Conservation (phyloP, 2,329 filamentous ascomycete species). For the Sphaceloma murrayae region DNA sequence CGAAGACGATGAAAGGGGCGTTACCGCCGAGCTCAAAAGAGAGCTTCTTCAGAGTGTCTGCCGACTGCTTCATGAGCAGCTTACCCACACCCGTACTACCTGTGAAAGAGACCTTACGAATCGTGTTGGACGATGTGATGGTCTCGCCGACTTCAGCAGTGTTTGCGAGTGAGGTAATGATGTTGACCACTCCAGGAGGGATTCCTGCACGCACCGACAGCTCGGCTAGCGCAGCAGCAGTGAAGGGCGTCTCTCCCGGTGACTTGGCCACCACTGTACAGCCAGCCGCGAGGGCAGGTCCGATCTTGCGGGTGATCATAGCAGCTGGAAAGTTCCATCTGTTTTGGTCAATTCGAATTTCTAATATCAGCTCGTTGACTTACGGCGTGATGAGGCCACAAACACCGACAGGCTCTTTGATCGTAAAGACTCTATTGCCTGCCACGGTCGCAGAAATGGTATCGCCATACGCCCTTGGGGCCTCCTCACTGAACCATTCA, state of each 20-base stretch:
- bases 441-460: conserved; percentile 61
- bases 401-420: conserved; percentile 78
- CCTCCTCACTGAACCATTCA: conserved; percentile 76
- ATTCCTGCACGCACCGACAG: conserved; percentile 79
- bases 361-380: conserved; percentile 17
- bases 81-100: conserved; percentile 59
- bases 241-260: conserved; percentile 86
- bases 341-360: neutral
- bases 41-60: conserved; percentile 72
- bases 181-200: conserved; percentile 81
- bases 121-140: conserved; percentile 63
- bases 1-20: conserved; percentile 92
- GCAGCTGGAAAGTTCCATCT: conserved; percentile 23
- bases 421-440: conserved; percentile 64
- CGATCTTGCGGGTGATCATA: conserved; percentile 40
- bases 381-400: conserved; percentile 71
- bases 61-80: conserved; percentile 83
- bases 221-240: conserved; percentile 77
- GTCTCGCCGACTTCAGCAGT: conserved; percentile 68
- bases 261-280: conserved; percentile 91
- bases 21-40: conserved; percentile 93
- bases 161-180: conserved; percentile 71
- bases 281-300: conserved; percentile 74
- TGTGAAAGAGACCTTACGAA: conserved; percentile 92
- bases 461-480: conserved; percentile 62